A percentile compares a stretch with the other conserved stretches of the same genome.
These are phyloP conservation scores for Plantago coronopus DNA, from an alignment of 305 asterid species.

Conservation along the genomic window DNA sequence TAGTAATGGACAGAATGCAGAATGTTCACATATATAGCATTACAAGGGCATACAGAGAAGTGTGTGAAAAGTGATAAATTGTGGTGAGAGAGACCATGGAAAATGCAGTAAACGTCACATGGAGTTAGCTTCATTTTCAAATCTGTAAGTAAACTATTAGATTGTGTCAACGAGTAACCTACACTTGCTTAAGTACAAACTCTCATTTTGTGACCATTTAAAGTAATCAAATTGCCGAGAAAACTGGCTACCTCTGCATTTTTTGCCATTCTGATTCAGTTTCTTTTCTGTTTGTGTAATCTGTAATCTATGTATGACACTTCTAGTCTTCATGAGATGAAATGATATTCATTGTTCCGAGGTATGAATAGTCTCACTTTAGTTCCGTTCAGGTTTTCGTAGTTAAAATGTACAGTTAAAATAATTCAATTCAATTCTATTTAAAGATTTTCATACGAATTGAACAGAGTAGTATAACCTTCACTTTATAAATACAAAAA, in stretches of 20 bases:
- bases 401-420: no score
- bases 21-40: constrained; percentile 18
- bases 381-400: no score
- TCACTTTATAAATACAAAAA: no score
- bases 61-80: constrained; percentile 33
- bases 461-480: no score
- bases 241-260: constrained; percentile 38
- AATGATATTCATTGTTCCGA: no score
- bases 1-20: constrained; percentile 23
- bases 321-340: not conserved
- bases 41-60: constrained; percentile 1
- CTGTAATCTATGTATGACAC: not conserved
- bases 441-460: no score
- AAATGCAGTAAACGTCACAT: constrained; percentile 75
- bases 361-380: no score
- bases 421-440: no score
- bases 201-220: constrained; percentile 20
- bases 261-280: constrained; percentile 31
- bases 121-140: constrained; percentile 41
- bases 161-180: constrained; percentile 32
- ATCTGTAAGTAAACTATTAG: constrained; percentile 18
- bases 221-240: constrained; percentile 49
- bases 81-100: constrained; percentile 46
- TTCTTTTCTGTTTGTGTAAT: not conserved
- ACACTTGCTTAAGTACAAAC: constrained; percentile 40